These are phyloP conservation scores for Cryphonectria radicalis DNA, from an alignment of 2,329 filamentous ascomycete genomes.

Conservation along the genomic window DNA sequence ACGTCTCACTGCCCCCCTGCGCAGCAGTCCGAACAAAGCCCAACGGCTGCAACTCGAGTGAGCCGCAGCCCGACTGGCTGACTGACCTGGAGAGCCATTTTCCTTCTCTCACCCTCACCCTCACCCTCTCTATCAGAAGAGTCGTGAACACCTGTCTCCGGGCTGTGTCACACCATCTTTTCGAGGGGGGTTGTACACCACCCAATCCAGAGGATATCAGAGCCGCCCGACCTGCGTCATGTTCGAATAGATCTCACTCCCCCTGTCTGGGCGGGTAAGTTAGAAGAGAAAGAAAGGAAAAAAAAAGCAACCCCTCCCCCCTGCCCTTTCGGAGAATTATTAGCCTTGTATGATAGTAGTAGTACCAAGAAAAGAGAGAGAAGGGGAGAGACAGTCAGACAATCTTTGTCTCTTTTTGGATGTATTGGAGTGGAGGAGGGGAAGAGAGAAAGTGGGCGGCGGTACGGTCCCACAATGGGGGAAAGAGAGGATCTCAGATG, in stretches of 20 bases:
- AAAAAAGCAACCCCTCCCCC: no score
- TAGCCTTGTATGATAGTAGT: neutral
- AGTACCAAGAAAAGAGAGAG: neutral
- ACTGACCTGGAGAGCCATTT: neutral
- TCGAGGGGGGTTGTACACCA: slow-evolving; percentile 6
- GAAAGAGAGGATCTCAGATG: neutral
- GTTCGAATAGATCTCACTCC: neutral
- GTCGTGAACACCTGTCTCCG: neutral
- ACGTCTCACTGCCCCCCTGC: slow-evolving; percentile 25
- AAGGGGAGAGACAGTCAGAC: no score
- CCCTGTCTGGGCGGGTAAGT: slow-evolving; percentile 10
- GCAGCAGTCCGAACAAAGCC: neutral
- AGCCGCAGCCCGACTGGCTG: slow-evolving; percentile 2
- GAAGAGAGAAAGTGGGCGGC: neutral
- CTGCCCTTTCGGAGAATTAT: neutral
- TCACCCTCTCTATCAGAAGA: no score
- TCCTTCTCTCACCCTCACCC: neutral
- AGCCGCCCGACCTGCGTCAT: slow-evolving; percentile 14
- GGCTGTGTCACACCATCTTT: slow-evolving; percentile 12
- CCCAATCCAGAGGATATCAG: slow-evolving; percentile 18
- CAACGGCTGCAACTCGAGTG: slow-evolving; percentile 4
- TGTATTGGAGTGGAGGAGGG: neutral
- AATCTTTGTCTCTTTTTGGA: no score
- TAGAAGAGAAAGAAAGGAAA: no score
- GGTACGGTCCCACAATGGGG: neutral